Base-by-base conservation (phyloP, 83 land plant species). In the Thuja plicata region DNA sequence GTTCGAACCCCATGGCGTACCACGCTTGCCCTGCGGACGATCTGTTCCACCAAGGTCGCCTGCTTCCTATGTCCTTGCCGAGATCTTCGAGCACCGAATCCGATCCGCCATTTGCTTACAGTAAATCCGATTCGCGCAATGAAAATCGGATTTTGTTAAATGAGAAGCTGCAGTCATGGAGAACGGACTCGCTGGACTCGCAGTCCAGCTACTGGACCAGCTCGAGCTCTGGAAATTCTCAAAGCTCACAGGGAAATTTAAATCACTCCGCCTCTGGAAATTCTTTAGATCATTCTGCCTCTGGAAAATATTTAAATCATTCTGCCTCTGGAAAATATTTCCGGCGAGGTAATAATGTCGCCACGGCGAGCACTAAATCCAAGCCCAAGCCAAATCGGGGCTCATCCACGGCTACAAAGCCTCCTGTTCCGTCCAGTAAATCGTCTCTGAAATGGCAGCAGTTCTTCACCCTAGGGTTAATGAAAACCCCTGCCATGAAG, bases 371-470 rank as follows among this genome's bases (percentile, higher is more conserved):
- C 54, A 8, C 11, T 82, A 82, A 82, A 82, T 24, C 54, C 11
- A 82, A 82, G 30, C n/a, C n/a, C 8, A 82, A 82, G 87, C 55
- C 2, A 12, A 85, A 85, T 34, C 62, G 62, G 32, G 8, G 32
- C 13, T n/a, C 77, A 10, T 27, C 4, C 84, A 8, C 30, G 21
- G 16, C 70, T 8, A 0, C 87, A 4, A 27, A 45, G 86, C 41
- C 70, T 10, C 60, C 87, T 15, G 8, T 37, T 8, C 30, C 30
- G 32, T 6, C 45, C n/a, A 5, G 52, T 8, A 82, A 82, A 82
- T n/a, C 87, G 21, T 52, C 87, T 52, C 70, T 85, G 27, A 85
- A 85, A 37, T 85, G 87, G 87, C 87, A 85, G 87, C 87, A 85
- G 87, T 55, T 85, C 15, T 85, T 85, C 70, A 85, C 87, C 6